Base-by-base conservation (phyloP, 1,284 basidiomycete species). In the Sporisorium exsertum region DNA sequence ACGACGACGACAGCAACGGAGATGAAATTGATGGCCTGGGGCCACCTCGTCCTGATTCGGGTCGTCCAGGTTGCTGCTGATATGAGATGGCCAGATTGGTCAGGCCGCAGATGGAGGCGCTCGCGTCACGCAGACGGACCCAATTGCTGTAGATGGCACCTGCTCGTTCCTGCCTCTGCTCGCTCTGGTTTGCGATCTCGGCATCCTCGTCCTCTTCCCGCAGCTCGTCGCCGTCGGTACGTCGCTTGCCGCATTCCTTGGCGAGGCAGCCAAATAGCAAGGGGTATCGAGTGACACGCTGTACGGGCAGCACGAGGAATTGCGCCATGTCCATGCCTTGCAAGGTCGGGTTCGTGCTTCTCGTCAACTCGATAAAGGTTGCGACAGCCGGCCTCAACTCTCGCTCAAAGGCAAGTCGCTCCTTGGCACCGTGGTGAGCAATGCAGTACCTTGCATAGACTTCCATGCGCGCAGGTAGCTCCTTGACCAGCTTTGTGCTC, bases 31-130 rank as follows among this genome's bases (percentile, higher is more conserved):
- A 58, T 26, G 33, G 45, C 24, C 56, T 47, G 22, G 45, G 56
- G n/a, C 56, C 29, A 24, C 32, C 9, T 10, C 56, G 45, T 18
- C 20, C 18, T 12, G n/a, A 20, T 16, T 47, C 46, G 16, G 56
- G 45, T 33, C 56, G 32, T 16, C 9, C 22, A 18, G 52, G 45
- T 12, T 40, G 43, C 18, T 64, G 61, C 58, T 66, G 64, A 42
- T 66, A 66, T 22, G 56, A 58, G n/a, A 66, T 60, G 27, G 64
- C 64, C 9, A 66, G 35, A 46, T 66, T 66, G 35, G 64, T 66
- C 18, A 66, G 53, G 9, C 52, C 53, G 52, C 64, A 66, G 22
- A 66, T 60, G 13, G 57, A 53, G 5, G 64, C 18, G 33, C 50
- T 55, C 9, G 40, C 64, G 37, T 56, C 57, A 10, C 64, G 45